Percentiles rank a stretch among this genome's conserved stretches.
Evolutionary conservation across 306 rosid species (phyloP).

Genomic region (Cucurbita pepo): DNA sequence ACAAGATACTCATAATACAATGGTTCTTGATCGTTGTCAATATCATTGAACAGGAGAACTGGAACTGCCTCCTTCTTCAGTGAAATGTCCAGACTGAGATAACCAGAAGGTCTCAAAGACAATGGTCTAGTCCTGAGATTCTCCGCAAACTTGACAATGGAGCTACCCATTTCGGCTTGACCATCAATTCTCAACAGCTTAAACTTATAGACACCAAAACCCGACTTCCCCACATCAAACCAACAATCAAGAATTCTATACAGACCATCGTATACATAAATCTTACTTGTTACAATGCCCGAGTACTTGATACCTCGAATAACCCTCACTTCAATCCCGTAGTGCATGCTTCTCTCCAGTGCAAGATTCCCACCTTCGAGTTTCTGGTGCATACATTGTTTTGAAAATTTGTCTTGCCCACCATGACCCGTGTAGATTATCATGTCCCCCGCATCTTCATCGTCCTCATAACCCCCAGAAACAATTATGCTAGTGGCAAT

Average conservation of each 20-base stretch:
- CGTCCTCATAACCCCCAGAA: conserved; percentile 91
- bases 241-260: conserved; percentile 62
- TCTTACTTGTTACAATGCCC: conserved; percentile 36
- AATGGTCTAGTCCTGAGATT: conserved; percentile 35
- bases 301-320: conserved; percentile 51
- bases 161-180: conserved; percentile 80
- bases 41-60: conserved; percentile 57
- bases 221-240: conserved; percentile 93
- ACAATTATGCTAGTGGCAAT: conserved; percentile 88
- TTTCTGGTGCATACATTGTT: conserved; percentile 68
- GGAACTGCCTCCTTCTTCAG: conserved; percentile 34
- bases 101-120: conserved; percentile 38
- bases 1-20: conserved; percentile 50
- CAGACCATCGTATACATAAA: conserved; percentile 86
- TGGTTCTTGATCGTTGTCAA: conserved; percentile 52
- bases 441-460: conserved; percentile 65
- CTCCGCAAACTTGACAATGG: conserved; percentile 38
- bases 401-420: conserved; percentile 67
- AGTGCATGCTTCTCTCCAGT: conserved; percentile 82
- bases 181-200: conserved; percentile 68
- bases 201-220: conserved; percentile 82
- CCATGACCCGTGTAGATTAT: conserved; percentile 89
- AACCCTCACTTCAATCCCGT: conserved; percentile 90
- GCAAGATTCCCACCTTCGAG: conserved; percentile 88
- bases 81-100: conserved; percentile 55